Percentiles rank a stretch among this genome's conserved stretches.
Conservation (phyloP, 1,284 basidiomycete species). For the Spongiforma sp. region DNA sequence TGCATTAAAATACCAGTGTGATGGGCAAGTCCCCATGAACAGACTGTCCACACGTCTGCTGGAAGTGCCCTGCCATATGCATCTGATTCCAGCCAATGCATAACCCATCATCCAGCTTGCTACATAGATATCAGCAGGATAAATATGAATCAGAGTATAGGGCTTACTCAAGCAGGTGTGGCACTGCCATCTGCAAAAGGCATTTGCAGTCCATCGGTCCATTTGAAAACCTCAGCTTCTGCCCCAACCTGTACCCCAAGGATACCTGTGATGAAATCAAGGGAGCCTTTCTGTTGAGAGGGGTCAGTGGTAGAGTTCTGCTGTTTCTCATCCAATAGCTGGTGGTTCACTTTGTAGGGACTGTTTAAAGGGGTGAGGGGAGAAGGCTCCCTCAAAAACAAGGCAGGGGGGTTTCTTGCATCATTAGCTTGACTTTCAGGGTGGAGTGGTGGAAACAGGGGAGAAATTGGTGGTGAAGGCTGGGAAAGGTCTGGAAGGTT, state of each 20-base stretch:
- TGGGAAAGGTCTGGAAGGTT: too few species aligned
- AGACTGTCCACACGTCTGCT: background rate
- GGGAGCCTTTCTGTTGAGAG: background rate
- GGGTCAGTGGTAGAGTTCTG: too few species aligned
- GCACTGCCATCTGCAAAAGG: background rate
- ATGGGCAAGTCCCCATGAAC: background rate
- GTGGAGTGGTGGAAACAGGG: too few species aligned
- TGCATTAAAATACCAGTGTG: background rate
- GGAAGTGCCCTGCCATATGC: background rate
- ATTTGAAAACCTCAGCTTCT: background rate
- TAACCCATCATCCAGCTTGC: background rate
- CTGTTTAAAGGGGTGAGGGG: too few species aligned
- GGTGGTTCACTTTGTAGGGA: too few species aligned
- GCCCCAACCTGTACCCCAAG: background rate
- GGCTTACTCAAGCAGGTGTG: background rate
- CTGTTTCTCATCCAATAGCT: too few species aligned
- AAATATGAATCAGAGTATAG: background rate
- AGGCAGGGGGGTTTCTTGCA: too few species aligned
- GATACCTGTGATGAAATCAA: background rate
- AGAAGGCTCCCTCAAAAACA: too few species aligned
- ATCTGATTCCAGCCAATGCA: background rate
- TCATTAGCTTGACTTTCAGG: too few species aligned
- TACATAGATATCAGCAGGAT: background rate
- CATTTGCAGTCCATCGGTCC: background rate
- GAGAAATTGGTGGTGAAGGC: too few species aligned